Evolutionary conservation across 768 basidiomycete species (phyloP).

Genomic region (Xerocomellus amylosporus): DNA sequence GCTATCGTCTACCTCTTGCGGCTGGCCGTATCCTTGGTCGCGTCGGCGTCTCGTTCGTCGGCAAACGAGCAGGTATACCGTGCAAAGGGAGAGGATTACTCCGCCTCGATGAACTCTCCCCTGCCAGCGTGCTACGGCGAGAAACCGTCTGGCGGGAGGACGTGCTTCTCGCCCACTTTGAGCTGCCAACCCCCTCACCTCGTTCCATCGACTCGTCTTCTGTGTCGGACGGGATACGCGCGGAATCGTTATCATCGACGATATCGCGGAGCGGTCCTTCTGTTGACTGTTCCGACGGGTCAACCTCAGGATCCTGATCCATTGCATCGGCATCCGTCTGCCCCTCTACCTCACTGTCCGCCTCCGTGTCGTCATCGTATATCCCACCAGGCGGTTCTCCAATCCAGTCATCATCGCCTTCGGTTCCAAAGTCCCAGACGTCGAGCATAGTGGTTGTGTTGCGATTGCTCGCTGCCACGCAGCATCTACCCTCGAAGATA

Average conservation of each 20-base stretch:
- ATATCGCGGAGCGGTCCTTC: conserved; percentile 28
- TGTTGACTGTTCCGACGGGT: conserved; percentile 32
- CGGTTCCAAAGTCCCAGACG: conserved; percentile 86
- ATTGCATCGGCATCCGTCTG: conserved; percentile 66
- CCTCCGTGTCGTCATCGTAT: conserved; percentile 65
- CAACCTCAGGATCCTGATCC: conserved; percentile 58
- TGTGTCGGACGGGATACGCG: conserved; percentile 25
- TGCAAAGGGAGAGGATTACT: conserved; percentile 26
- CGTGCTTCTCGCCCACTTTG: conserved; percentile 30
- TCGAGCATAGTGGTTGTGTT: conserved; percentile 76
- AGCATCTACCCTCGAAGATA: conserved; percentile 90
- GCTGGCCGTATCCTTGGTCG: conserved; percentile 51
- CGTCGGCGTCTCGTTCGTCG: conserved; percentile 58
- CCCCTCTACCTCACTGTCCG: conserved; percentile 45
- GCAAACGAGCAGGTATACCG: conserved; percentile 36
- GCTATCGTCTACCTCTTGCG: conserved; percentile 47
- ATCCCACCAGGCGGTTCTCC: conserved; percentile 74
- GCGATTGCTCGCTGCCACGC: conserved; percentile 89
- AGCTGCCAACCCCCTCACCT: conserved; percentile 25
- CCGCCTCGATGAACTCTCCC: conserved; percentile 27
- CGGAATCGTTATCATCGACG: conserved; percentile 25
- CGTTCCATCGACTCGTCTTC: conserved; percentile 36
- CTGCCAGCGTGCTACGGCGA: conserved; percentile 13
- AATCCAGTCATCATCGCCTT: conserved; percentile 74
- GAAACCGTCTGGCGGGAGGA: conserved; percentile 17